Base-by-base conservation (phyloP, 1,284 basidiomycete genomes). In the Heterobasidion annosum region DNA sequence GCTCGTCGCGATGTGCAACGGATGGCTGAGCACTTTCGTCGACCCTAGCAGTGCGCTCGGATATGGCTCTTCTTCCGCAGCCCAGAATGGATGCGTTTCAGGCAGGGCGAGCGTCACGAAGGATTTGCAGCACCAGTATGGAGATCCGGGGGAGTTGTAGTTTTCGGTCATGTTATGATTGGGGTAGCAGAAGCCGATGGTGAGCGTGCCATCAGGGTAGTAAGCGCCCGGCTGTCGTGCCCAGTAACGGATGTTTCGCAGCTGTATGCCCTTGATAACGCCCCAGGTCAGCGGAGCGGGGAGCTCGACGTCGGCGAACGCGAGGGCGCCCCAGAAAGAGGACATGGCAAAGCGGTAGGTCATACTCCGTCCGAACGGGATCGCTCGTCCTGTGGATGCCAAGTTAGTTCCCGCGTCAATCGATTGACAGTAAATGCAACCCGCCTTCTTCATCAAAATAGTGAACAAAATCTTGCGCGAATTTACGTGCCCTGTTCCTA, bases 41-140 rank as follows among this genome's bases (percentile, higher is more conserved):
- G 72, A 75, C 47, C 70, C 68, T 56, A 72, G 68, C 62, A 80
- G 61, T 51, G 70, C 59, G 34, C 59, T 53, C 0, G 86, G 86
- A 66, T 81, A 85, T 1, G 78, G 73, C 55, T 83, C 80, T 65
- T 90, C 87, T 18, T 73, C 61, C 0, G 79, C 70, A 0, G 77
- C 63, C 88, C 87, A 90, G 74, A 89, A 89, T 0, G 84, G 83
- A 63, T 89, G 85, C 0, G 73, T 70, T 15, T 77, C 72, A 0
- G 83, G 76, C 1, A 88, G 73, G 2, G 83, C 73, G n/a, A 90
- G 77, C 4, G 82, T 70, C 44, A 85, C 73, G 67, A 90, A 90
- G 1, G 85, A 82, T 63, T 90, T 88, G 73, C 84, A 89, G 63
- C 82, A 85, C 88, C 88, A 90, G 68, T 90, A 91, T 1, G 85